These are phyloP conservation scores for Vitis amurensis DNA, from an alignment of 164 flowering plant genomes.

Conservation along the genomic window DNA sequence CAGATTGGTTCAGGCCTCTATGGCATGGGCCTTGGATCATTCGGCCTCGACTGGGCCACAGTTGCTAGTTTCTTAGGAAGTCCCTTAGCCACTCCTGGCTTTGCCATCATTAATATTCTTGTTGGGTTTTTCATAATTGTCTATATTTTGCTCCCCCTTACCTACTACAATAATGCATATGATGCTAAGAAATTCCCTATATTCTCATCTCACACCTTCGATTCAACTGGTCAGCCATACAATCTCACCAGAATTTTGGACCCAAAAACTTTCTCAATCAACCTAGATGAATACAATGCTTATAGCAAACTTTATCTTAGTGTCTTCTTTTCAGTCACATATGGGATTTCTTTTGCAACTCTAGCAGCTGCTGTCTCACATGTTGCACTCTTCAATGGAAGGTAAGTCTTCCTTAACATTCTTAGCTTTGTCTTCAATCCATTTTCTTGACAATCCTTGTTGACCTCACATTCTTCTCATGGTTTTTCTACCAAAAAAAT, in stretches of 20 bases:
- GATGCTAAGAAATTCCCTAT: conserved; percentile 62
- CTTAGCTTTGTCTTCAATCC: background rate
- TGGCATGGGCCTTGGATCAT: conserved; percentile 63
- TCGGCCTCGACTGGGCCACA: conserved; percentile 62
- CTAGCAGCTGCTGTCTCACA: conserved; percentile 52
- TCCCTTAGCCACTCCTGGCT: conserved; percentile 58
- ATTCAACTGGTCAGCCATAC: conserved; percentile 25
- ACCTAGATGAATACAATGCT: conserved; percentile 26
- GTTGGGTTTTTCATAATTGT: conserved; percentile 46
- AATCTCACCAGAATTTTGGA: conserved; percentile 39
- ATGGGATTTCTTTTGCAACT: conserved; percentile 60
- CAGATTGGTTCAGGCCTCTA: conserved; percentile 61
- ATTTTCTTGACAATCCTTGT: too few species aligned
- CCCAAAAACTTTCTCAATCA: conserved; percentile 28
- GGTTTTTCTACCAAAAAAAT: too few species aligned
- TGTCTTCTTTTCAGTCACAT: conserved; percentile 44
- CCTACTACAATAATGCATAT: conserved; percentile 53
- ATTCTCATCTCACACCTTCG: conserved; percentile 32
- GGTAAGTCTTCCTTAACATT: conserved; percentile 24
- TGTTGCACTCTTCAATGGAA: conserved; percentile 65
- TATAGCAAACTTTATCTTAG: conserved; percentile 62
- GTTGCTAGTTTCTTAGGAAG: conserved; percentile 45
- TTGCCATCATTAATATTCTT: conserved; percentile 47
- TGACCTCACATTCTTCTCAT: too few species aligned
- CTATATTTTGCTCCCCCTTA: conserved; percentile 47